Evolutionary conservation across 106 monocot genomes (phyloP).

Genomic region (Hemerocallis citrina): DNA sequence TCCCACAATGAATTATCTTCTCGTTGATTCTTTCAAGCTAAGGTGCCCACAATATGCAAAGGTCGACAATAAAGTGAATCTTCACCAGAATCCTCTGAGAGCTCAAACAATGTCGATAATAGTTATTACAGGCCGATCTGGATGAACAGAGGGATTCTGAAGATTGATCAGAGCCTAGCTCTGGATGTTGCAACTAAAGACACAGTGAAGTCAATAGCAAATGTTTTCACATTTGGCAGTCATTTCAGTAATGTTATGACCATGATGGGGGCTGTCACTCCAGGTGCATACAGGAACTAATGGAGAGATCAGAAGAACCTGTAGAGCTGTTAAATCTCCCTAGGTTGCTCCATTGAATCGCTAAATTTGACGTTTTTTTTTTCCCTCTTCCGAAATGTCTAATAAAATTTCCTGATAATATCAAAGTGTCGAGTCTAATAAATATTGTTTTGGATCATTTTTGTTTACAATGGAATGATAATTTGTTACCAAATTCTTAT

Average conservation of each 20-base stretch:
- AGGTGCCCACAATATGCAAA: constrained; percentile 3
- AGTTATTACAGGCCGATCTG: constrained; percentile 16
- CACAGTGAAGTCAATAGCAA: constrained; percentile 1
- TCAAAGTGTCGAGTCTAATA: too few species aligned
- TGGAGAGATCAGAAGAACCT: constrained; percentile 14
- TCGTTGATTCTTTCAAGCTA: not conserved
- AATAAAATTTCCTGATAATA: too few species aligned
- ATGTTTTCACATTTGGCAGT: not conserved
- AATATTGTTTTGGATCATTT: too few species aligned
- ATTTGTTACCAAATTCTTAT: too few species aligned
- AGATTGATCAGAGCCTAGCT: constrained; percentile 24
- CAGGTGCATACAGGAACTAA: constrained; percentile 8
- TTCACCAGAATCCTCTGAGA: constrained; percentile 9
- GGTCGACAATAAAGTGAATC: not conserved
- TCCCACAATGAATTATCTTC: constrained; percentile 8
- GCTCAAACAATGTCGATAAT: constrained; percentile 12
- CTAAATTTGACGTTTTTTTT: too few species aligned
- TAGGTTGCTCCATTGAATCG: too few species aligned
- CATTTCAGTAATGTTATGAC: constrained; percentile 11
- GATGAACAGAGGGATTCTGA: constrained; percentile 8
- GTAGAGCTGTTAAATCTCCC: constrained; percentile 3
- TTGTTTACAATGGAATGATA: too few species aligned
- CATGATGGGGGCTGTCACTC: constrained; percentile 14
- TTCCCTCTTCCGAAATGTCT: too few species aligned
- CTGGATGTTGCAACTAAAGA: constrained; percentile 6